Evolutionary conservation across 768 basidiomycete genomes (phyloP), one percentile per base, ranked within the genome.

Genomic region (Russula foetens): DNA sequence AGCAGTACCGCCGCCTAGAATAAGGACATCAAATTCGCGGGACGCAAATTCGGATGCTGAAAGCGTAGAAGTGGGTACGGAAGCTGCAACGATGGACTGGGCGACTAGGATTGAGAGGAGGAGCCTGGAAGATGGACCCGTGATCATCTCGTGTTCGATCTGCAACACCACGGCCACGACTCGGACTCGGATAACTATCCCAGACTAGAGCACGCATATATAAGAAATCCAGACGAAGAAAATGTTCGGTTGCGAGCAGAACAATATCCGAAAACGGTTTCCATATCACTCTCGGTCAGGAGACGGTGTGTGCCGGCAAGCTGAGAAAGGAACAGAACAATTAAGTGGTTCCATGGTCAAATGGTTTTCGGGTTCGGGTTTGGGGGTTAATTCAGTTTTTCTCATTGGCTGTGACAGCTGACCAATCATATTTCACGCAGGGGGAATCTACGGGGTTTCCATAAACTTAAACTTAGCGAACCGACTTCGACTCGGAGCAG

Each of bases 1-100:
- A 12, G 63, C 63, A 14, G 53, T 64, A 41, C 63, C 63, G 48
- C 63, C 63, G 8, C 63, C 63, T 1, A 64, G 38, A 15, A 64
- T 21, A 24, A 64, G 49, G 35, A 64, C 50, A 11, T 64, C 63
- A 33, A 64, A 64, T 15, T 60, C 53, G 15, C 39, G 44, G n/a
- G 35, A 35, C 12, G 63, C 59, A 43, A 64, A 64, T 12, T 62
- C 63, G 2, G 60, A 26, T 12, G 63, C 53, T 17, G 55, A 48
- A 41, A 62, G 52, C 6, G 52, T 60, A 19, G 52, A 50, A 38
- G 54, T 17, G 11, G 49, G 33, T 33, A 15, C 35, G 2, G 53
- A 49, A 23, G 53, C n/a, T 39, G 49, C 38, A 26, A 43, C 43
- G 45, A 56, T 43, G 43, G 28, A 39, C 9, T 24, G 49, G 14